phyloP scores from a whole-genome alignment of 257 asterid species.

The Leonotis leonurus region DNA sequence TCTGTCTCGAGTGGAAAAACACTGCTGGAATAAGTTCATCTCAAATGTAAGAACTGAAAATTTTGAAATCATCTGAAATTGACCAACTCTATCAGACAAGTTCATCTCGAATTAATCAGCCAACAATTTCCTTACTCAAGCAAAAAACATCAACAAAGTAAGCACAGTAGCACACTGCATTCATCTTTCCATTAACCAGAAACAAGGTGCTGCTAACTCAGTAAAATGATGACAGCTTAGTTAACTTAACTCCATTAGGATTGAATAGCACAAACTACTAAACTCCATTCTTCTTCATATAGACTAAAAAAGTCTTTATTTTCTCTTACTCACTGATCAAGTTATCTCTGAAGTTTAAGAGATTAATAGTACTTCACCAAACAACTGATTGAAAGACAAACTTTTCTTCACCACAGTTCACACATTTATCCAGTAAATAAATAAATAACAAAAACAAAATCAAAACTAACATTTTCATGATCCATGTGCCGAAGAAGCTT shows the following conservation, averaged over 20 bases:
- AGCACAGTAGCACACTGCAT: neutral
- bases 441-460: neutral
- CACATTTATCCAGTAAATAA: neutral
- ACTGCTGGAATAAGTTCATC: neutral
- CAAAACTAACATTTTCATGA: constrained; percentile 84
- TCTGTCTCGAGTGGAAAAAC: neutral
- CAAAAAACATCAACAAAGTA: neutral
- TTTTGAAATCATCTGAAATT: neutral
- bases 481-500: constrained; percentile 99
- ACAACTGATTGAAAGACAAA: neutral
- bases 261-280: neutral
- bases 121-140: neutral
- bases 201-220: neutral
- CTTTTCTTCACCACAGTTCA: neutral
- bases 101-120: neutral
- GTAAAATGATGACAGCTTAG: neutral
- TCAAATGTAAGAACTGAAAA: neutral
- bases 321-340: neutral
- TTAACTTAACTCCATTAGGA: constrained; percentile 5
- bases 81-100: neutral
- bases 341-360: too few species aligned
- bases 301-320: neutral
- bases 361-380: neutral
- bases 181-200: neutral
- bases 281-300: neutral